A percentile compares a stretch with the other conserved stretches of the same genome.
Conservation (phyloP, 768 basidiomycete genomes). For the Lentinula sp. region DNA sequence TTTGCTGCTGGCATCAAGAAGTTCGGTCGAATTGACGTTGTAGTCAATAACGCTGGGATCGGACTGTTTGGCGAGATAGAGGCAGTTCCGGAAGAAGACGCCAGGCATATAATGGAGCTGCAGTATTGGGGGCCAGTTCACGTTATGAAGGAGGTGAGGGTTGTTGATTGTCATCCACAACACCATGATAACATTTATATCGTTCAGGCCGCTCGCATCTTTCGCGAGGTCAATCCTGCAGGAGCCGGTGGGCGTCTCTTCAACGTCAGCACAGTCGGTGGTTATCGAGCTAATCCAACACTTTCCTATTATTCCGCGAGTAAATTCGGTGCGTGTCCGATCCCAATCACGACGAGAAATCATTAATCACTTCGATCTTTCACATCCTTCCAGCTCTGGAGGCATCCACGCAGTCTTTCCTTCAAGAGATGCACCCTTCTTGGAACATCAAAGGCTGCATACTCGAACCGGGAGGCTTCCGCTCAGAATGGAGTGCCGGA, state of each 20-base stretch:
- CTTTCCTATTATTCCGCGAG: slow-evolving; percentile 25
- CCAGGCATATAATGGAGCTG: slow-evolving; percentile 30
- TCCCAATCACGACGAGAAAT: no score
- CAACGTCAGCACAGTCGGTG: slow-evolving; percentile 26
- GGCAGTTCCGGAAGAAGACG: slow-evolving; percentile 23
- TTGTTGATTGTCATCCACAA: slow-evolving; percentile 6
- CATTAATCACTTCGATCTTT: not conserved
- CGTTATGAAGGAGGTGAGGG: slow-evolving; percentile 27
- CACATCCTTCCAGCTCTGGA: slow-evolving; percentile 21
- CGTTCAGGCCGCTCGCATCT: slow-evolving; percentile 7
- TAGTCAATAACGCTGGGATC: slow-evolving; percentile 40
- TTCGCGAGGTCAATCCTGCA: slow-evolving; percentile 19
- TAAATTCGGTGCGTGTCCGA: slow-evolving; percentile 26
- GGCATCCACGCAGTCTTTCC: slow-evolving; percentile 24
- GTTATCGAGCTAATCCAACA: slow-evolving; percentile 23
- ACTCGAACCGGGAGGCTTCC: slow-evolving; percentile 18
- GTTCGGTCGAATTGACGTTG: slow-evolving; percentile 38
- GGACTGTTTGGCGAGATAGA: slow-evolving; percentile 31
- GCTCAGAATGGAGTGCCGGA: slow-evolving; percentile 15
- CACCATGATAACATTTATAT: not conserved
- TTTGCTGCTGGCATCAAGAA: slow-evolving; percentile 25
- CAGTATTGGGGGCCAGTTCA: slow-evolving; percentile 40
- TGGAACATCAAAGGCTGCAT: slow-evolving; percentile 33
- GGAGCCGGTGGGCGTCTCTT: slow-evolving; percentile 20
- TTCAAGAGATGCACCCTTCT: slow-evolving; percentile 28